Evolutionary conservation across 768 basidiomycete genomes (phyloP), one percentile per base, ranked within the genome.

Genomic region (Agaricus sinodeliciosus): DNA sequence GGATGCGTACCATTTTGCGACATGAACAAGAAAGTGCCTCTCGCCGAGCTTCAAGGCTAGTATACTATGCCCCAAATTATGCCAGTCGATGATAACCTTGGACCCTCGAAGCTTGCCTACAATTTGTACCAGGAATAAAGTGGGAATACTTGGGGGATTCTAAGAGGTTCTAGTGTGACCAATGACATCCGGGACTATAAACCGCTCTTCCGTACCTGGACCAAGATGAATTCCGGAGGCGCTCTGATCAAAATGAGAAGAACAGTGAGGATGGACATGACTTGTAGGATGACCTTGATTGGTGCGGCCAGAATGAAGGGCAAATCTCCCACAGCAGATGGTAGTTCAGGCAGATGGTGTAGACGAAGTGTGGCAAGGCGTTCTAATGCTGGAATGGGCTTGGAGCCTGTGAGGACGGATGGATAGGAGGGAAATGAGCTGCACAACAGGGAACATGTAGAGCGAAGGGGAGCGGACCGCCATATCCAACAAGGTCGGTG

Each of bases 111-210:
- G 60, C 16, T 71, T 63, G 18, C 79, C 79, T 1, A 85, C 82
- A 25, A 93, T 66, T 76, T 89, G 88, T 2, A 90, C 91, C 16
- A 98, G 71, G 2, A 85, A 84, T 15, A 99, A 79, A 0, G 94
- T 94, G 1, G 96, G 96, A 35, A 99, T 94, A 55, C 89, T 90
- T 8, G 96, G 96, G 25, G 96, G 96, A 63, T 98, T 99, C 92
- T 99, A 34, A 22, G 9, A 9, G 39, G 54, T n/a, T 9, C 58
- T 49, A 41, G 42, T 4, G 25, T 34, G 9, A 15, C 12, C 18
- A 25, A 9, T 28, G n/a, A 22, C 15, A 1, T n/a, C 42, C 13
- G 19, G 25, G 15, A 47, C 31, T 22, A 31, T 31, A 31, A 11
- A 31, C 31, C 25, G 39, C 22, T 2, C 41, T 35, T 15, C 68